phyloP scores from a whole-genome alignment of 2,329 filamentous ascomycete species.

The Aspergillus calidoustus region DNA sequence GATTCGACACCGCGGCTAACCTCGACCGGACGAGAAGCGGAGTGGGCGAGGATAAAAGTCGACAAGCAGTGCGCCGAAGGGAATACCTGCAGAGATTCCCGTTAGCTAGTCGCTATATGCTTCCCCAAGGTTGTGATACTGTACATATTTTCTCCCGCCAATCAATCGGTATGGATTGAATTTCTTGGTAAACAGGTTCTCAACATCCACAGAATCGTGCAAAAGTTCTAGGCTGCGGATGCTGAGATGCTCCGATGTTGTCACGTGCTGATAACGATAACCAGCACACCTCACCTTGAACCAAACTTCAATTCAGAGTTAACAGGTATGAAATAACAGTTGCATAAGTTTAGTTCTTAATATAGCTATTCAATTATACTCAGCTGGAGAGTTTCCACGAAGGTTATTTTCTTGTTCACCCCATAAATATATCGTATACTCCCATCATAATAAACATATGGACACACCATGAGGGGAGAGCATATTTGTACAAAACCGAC shows the following conservation, averaged over 20 bases:
- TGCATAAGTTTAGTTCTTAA: not conserved
- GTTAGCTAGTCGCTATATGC: not conserved
- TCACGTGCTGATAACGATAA: conserved; percentile 16
- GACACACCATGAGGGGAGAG: conserved; percentile 11
- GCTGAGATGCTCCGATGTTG: not conserved
- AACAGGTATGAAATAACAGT: not conserved
- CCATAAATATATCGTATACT: not conserved
- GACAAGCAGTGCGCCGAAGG: conserved; percentile 62
- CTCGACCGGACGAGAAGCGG: conserved; percentile 49
- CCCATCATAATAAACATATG: conserved; percentile 4
- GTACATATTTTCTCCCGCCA: not conserved
- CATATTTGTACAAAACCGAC: conserved; percentile 9
- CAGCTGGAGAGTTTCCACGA: not conserved
- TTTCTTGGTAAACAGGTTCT: not conserved
- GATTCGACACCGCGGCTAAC: conserved; percentile 45
- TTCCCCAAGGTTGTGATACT: too few relatives aligned
- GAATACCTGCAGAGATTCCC: conserved; percentile 53
- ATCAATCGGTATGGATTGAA: not conserved
- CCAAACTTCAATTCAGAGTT: not conserved
- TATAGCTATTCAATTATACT: not conserved
- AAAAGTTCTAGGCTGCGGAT: conserved; percentile 1
- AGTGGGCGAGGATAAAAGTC: conserved; percentile 55
- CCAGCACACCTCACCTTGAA: not conserved
- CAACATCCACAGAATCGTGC: not conserved
- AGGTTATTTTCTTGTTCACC: not conserved